Base-by-base conservation (phyloP, 768 basidiomycete genomes). In the Mycena rosella region DNA sequence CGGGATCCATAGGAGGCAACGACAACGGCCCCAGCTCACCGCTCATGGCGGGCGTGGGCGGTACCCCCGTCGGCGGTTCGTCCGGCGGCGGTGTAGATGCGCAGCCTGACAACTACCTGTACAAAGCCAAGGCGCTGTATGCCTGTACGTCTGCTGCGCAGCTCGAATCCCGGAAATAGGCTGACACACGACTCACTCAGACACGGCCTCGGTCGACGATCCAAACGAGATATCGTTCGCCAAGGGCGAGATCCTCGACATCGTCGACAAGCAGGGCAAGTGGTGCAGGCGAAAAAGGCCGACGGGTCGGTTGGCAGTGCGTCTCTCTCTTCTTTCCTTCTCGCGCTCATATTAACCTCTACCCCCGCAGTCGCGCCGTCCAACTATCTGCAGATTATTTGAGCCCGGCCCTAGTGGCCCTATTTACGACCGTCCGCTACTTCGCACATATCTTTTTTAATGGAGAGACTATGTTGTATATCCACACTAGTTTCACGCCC, bases 161-260 rank as follows among this genome's bases (percentile, higher is more conserved):
- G 62, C 67, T 65, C 48, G 63, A 53, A 17, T 38, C 17, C 24
- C 15, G 24, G 66, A 45, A 72, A 69, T 74, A 77, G 29, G 80
- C 69, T 60, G 42, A 20, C 54, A 71, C 70, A 15, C 24, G 5
- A 15, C 22, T 58, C 27, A 42, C 30, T 5, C 79, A 99, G 97
- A 99, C 82, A 88, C 87, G 34, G 97, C 96, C n/a, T 95, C 93
- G 3, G 83, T 93, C 30, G 96, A 98, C 63, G 98, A 99, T 78
- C 94, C 96, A 15, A 98, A 94, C 76, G 98, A 99, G 80, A 92
- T 99, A 42, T 94, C 94, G 52, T 98, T 99, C 79, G 75, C 82
- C 57, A 98, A 98, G 78, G 95, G 96, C 59, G 97, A 98, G 75
- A 84, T 95, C 44, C 87, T 99, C 69, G 96, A 98, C 68, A 92